Evolutionary conservation across 768 basidiomycete genomes (phyloP).

Genomic region (Sarcodon sp.): DNA sequence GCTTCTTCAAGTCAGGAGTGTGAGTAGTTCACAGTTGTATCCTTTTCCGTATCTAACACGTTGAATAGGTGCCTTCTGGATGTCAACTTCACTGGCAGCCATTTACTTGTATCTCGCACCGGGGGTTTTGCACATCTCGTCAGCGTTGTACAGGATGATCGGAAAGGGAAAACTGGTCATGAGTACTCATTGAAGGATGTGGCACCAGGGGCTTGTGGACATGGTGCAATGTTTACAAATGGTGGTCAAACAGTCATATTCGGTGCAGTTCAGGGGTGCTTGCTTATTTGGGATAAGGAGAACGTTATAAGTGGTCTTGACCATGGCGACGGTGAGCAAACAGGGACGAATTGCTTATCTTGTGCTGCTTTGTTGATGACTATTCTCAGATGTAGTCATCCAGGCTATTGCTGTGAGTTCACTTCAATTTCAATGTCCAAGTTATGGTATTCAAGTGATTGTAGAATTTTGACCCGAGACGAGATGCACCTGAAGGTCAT

Average conservation of each 20-base stretch:
- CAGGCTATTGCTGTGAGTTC: conserved; percentile 22
- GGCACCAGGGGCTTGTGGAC: conserved; percentile 18
- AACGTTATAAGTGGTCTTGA: conserved; percentile 45
- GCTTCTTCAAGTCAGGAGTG: conserved; percentile 49
- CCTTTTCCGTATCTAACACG: neutral
- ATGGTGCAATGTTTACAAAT: conserved; percentile 42
- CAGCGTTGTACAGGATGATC: conserved; percentile 32
- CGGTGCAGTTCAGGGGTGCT: conserved; percentile 38
- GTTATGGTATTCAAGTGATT: conserved; percentile 10
- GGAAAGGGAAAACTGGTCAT: conserved; percentile 39
- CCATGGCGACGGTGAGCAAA: conserved; percentile 39
- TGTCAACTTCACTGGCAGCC: conserved; percentile 31
- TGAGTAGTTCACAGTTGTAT: conserved; percentile 17
- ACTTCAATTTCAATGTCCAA: conserved; percentile 8
- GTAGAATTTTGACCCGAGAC: conserved; percentile 34
- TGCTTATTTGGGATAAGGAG: conserved; percentile 50
- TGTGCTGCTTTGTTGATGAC: neutral
- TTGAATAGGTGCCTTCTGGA: conserved; percentile 37
- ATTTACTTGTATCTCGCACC: conserved; percentile 39
- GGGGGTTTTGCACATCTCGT: conserved; percentile 40
- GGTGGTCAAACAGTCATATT: conserved; percentile 42
- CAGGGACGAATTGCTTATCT: neutral
- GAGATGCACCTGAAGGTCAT: conserved; percentile 18
- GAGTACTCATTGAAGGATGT: conserved; percentile 33
- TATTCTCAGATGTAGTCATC: conserved; percentile 13